Evolutionary conservation across 2,329 filamentous ascomycete genomes (phyloP), one percentile per base, ranked within the genome.

Genomic region (Ceratocystiopsis minuta): DNA sequence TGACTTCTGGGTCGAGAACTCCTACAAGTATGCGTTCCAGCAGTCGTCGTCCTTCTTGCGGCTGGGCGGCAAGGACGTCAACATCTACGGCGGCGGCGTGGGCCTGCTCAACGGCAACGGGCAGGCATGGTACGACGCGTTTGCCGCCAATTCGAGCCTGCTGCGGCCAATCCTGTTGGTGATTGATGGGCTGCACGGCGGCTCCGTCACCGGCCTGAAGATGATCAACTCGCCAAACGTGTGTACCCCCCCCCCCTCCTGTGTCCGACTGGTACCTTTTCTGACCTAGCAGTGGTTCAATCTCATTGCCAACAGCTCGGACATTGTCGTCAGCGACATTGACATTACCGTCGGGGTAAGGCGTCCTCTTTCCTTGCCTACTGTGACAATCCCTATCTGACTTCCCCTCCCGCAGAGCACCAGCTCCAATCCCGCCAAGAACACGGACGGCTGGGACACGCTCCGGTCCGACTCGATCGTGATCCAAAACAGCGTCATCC

Each of bases 21-120:
- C 65, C 18, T 80, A 80, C 63, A 62, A 60, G 34, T 74, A 77
- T 36, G 60, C 61, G 14, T 81, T 72, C 58, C 77, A 81, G 48
- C 78, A 80, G 48, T 66, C 68, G 6, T 75, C 72, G 1, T 72
- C 72, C 2, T 80, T 80, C 61, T 80, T 76, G 64, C 67, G 75
- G 52, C 65, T 78, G 34, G 76, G 77, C 35, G 78, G 78, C 28
- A 60, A 67, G 16, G 75, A 80, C 50, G 73, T 81, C 20, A 75
- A 77, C 46, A 64, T 81, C 43, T 80, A 77, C 47, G 76, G 75
- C 16, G 70, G 68, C 38, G 39, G 38, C 49, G 44, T 28, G 2
- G 55, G 53, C 39, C 51, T 47, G 9, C 43, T 79, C 0, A 68
- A 80, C 52, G 76, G 76, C 32, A 76, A 75, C 46, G 75, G 75